A percentile compares a stretch with the other conserved stretches of the same genome.
Conservation (phyloP, 257 asterid species). For the Solanum tarijense region DNA sequence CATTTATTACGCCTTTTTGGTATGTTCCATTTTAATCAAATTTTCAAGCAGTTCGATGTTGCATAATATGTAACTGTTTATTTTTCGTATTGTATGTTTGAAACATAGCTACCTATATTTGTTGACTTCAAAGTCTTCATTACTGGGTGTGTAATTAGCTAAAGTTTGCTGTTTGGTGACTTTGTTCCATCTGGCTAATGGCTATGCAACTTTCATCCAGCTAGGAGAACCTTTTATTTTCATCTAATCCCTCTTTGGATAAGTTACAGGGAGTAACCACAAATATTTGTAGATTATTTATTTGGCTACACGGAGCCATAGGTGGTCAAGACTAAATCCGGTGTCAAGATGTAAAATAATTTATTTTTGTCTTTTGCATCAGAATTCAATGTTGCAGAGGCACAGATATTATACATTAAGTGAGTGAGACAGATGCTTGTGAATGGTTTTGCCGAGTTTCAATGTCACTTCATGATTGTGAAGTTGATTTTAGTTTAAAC, state of each 20-base stretch:
- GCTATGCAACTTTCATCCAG: neutral
- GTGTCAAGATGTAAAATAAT: neutral
- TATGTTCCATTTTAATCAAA: conserved; percentile 12
- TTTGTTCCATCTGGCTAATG: neutral
- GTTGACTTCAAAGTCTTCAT: neutral
- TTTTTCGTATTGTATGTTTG: neutral
- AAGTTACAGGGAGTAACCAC: neutral
- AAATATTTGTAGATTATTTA: neutral
- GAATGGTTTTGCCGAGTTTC: neutral
- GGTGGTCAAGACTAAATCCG: neutral
- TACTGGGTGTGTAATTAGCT: neutral
- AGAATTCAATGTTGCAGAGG: neutral
- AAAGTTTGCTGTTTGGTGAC: neutral
- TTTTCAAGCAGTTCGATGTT: neutral
- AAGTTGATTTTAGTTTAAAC: neutral
- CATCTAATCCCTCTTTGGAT: neutral
- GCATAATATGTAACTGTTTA: neutral
- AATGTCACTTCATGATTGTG: neutral
- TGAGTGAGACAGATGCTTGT: neutral
- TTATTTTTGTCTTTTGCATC: neutral
- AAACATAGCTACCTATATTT: neutral
- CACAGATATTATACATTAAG: neutral
- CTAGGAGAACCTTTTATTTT: neutral
- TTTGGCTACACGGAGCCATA: neutral
- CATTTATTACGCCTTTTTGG: conserved; percentile 75